phyloP scores from a whole-genome alignment of 108 stramenopile species.

The Fragilariopsis cylindrus region DNA sequence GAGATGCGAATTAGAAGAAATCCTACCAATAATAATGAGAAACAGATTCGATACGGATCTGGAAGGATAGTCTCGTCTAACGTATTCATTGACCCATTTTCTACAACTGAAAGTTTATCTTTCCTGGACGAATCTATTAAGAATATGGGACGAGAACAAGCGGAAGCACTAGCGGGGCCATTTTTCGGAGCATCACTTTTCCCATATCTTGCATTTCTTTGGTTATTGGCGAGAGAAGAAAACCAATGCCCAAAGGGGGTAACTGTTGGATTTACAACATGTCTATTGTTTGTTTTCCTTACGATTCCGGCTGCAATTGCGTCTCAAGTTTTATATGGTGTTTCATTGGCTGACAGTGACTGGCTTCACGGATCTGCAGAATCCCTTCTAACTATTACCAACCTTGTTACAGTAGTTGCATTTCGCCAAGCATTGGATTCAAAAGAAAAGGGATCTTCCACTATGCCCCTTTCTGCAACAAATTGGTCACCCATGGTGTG shows the following conservation, averaged over 20 bases:
- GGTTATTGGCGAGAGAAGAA: conserved; percentile 75
- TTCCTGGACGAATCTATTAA: not conserved
- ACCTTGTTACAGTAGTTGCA: conserved; percentile 83
- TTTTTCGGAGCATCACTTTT: conserved; percentile 89
- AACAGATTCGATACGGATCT: too few relatives aligned
- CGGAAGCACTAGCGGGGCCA: conserved; percentile 77
- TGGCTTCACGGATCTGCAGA: conserved; percentile 94
- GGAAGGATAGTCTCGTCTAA: too few relatives aligned
- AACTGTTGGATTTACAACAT: conserved; percentile 86
- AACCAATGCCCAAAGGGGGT: conserved; percentile 87
- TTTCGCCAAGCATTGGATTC: conserved; percentile 79
- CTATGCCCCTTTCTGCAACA: conserved; percentile 54
- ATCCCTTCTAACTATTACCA: conserved; percentile 85
- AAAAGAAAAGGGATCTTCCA: conserved; percentile 40
- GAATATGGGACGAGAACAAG: conserved; percentile 42
- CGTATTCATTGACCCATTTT: not conserved
- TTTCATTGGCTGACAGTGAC: conserved; percentile 89
- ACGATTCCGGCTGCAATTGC: conserved; percentile 93
- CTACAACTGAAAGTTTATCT: conserved; percentile 9
- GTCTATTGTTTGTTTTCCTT: conserved; percentile 87
- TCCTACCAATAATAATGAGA: too few relatives aligned
- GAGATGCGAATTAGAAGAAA: too few relatives aligned
- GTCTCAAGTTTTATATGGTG: conserved; percentile 81
- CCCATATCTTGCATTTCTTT: conserved; percentile 92
- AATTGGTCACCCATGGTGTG: conserved; percentile 71